A percentile compares a stretch with the other conserved stretches of the same genome.
Conservation (phyloP, 2,329 filamentous ascomycete species). For the Clarireedia hainanense region DNA sequence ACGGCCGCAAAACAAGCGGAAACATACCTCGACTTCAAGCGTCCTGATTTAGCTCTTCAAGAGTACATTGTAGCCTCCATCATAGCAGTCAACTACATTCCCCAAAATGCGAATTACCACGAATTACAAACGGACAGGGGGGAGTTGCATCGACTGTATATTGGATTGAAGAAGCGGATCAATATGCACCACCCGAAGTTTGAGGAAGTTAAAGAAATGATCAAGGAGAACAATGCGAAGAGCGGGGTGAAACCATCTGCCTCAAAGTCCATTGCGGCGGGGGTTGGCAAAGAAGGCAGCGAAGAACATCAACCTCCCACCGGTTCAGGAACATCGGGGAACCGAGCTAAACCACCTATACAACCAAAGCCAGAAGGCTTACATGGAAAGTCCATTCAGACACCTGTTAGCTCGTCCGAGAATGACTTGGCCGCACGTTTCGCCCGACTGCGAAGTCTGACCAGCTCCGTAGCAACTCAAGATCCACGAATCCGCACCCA, state of each 20-base stretch:
- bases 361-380: slow-evolving; percentile 62
- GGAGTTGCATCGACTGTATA: slow-evolving; percentile 41
- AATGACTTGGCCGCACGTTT: slow-evolving; percentile 50
- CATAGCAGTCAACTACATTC: slow-evolving; percentile 69
- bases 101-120: slow-evolving; percentile 66
- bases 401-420: slow-evolving; percentile 19
- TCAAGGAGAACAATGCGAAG: slow-evolving; percentile 55
- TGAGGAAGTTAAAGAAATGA: slow-evolving; percentile 48
- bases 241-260: slow-evolving; percentile 41
- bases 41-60: slow-evolving; percentile 68
- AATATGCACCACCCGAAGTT: slow-evolving; percentile 41
- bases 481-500: slow-evolving; percentile 47
- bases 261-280: background rate
- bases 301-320: background rate
- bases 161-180: slow-evolving; percentile 43
- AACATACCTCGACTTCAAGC: slow-evolving; percentile 52
- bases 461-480: slow-evolving; percentile 34
- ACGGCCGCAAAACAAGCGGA: slow-evolving; percentile 50
- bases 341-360: slow-evolving; percentile 32
- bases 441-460: slow-evolving; percentile 41
- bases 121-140: slow-evolving; percentile 49
- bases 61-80: slow-evolving; percentile 79
- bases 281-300: slow-evolving; percentile 12
- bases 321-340: background rate
- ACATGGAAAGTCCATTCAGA: slow-evolving; percentile 45